Evolutionary conservation across 768 basidiomycete genomes (phyloP), one percentile per base, ranked within the genome.

Genomic region (Mycena sanguinolenta): DNA sequence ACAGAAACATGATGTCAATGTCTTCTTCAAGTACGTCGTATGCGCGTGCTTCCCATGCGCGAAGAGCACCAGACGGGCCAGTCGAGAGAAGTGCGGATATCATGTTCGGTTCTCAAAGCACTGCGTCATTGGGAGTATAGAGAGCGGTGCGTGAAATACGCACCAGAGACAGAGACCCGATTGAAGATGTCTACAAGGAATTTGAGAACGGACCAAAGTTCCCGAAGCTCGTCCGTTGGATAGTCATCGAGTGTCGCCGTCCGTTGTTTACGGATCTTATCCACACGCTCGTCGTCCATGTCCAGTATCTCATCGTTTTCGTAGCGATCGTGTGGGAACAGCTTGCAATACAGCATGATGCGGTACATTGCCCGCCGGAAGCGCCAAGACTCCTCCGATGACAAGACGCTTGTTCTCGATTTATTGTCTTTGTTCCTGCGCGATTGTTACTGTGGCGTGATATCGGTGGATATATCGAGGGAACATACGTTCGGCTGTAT

Each of bases 401-500:
- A 59, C 3, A 66, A 46, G 50, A 66, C 65, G 14, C 57, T 59
- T 3, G 44, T 52, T 16, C 27, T 54, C 2, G 66, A 67, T 2
- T n/a, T 61, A 34, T 46, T 36, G 66, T 67, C 66, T 30, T 62
- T 68, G 4, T 54, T n/a, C 32, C 61, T 58, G 44, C 10, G 21
- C 36, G 21, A 42, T 25, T 54, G 16, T 44, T 2, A 14, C 13
- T 14, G 8, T 14, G 39, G 7, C 3, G 10, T 38, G 57, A 38
- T 4, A 27, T 21, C 13, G 21, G 25, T n/a, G 12, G 23, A 19
- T 16, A 32, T 60, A 5, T 28, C 2, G 21, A 23, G n/a, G 21
- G 14, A 52, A 75, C 70, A 58, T 59, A 77, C 78, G 60, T 72
- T 49, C 69, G 53, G 55, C 78, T 78, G 67, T 75, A 77, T 28